Evolutionary conservation across 768 basidiomycete species (phyloP).

Genomic region (Boletus fagicola): DNA sequence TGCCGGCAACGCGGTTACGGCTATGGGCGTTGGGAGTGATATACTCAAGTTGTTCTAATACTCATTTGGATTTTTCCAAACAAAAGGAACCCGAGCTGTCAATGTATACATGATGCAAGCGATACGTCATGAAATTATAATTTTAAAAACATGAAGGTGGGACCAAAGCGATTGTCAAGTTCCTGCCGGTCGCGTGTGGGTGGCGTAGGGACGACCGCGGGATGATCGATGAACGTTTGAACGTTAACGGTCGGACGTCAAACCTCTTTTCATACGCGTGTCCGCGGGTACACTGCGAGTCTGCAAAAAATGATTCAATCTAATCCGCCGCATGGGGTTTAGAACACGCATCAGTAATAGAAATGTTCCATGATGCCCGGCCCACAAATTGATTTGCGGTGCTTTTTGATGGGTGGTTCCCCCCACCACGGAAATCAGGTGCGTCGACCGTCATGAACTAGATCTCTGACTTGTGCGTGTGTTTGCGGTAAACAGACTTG

Average conservation of each 20-base stretch:
- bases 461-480: background rate
- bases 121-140: background rate
- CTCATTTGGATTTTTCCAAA: background rate
- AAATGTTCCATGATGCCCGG: background rate
- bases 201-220: background rate
- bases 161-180: background rate
- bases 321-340: constrained; percentile 1
- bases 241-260: background rate
- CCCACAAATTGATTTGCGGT: constrained; percentile 1
- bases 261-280: constrained; percentile 2
- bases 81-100: background rate
- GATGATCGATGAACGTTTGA: background rate
- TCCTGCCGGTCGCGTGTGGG: constrained; percentile 2
- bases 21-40: constrained; percentile 95
- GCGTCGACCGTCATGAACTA: background rate
- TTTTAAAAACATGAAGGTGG: background rate
- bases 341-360: background rate
- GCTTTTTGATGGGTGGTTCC: background rate
- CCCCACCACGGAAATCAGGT: background rate
- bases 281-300: background rate
- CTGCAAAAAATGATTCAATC: background rate
- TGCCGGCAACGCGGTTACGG: constrained; percentile 97
- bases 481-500: background rate
- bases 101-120: constrained; percentile 1
- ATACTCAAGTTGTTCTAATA: constrained; percentile 53